Evolutionary conservation across 2,329 filamentous ascomycete genomes (phyloP), one percentile per base, ranked within the genome.

Genomic region (Fonsecaea nubica): DNA sequence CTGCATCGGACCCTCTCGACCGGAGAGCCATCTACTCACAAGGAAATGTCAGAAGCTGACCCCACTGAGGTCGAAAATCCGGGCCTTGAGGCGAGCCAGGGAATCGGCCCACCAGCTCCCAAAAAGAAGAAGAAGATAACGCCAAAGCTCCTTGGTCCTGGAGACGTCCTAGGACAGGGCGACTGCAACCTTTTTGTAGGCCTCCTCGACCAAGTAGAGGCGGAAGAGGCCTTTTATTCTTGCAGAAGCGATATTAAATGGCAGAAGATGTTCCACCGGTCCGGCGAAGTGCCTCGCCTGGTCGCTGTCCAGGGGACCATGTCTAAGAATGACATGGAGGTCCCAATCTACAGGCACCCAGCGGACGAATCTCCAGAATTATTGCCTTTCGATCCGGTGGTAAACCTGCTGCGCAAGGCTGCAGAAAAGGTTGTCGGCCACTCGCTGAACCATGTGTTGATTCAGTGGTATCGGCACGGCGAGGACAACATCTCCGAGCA

Each of bases 401-500:
- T 98, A 0, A 79, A 88, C 18, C 79, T 83, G 40, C 89, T 98
- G 65, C 89, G 89, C 66, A 77, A 80, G 13, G 84, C 85, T 62
- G 89, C 92, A 0, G 92, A 97, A 76, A 83, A 85, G 63, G 81
- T 87, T 15, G 84, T 96, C 1, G 90, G 91, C 0, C 95, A 98
- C 74, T 81, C 86, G 0, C 80, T 99, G 50, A 99, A 99, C 74
- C 95, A 99, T 76, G 93, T 89, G 0, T 81, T 99, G 56, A 96
- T 99, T 54, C 95, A 99, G 75, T 86, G 93, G 65, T 99, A 99
- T 75, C 91, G 95, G n/a, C 85, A 86, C 72, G 92, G 94, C 2
- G 88, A 87, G 56, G 95, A 99, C 78, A 92, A 92, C 76, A 99
- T 99, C 69, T 95, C 92, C 0, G 95, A 99, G 76, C 95, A 99